Base-by-base conservation (phyloP, 257 asterid species). In the Solanum acaule region DNA sequence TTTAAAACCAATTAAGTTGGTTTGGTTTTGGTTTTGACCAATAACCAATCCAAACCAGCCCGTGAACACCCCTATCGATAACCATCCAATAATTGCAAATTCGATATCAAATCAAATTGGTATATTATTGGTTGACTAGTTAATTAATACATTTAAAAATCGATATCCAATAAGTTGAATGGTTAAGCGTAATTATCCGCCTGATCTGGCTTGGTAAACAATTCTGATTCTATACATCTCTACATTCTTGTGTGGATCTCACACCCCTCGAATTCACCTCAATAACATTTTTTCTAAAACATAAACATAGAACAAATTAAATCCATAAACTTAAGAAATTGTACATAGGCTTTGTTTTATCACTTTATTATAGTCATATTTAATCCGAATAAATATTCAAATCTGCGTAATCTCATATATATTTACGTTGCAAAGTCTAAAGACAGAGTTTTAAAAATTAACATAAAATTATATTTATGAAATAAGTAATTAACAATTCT, bases 141-240 rank as follows among this genome's bases (percentile, higher is more conserved):
- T 18, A 0, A 56, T 56, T 20, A 56, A 18, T 56, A 56, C 1
- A 56, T 56, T 20, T 56, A 20, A 56, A 56, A 7, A 20, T 7
- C 0, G 68, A 61, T 22, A 61, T 20, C 15, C 3, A 63, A 56
- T 20, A 56, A 56, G 2, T 56, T 7, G 11, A 20, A 7, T 56
- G n/a, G 3, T 20, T 18, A 56, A 56, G 5, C 0, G 25, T 56
- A 7, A 56, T 56, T 20, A 20, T 56, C 1, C 0, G 8, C 8
- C 5, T 59, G 25, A 59, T 56, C 0, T 56, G 5, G 5, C 0
- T 1, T 0, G 2, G 6, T 59, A 1, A 7, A 20, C 10, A 59
- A 20, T 0, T 20, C 10, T 56, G 11, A 0, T 63, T 23, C 3
- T 25, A n/a, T 0, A n/a, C 6, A 65, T 23, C 6, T 65, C 33